Conservation (phyloP, 768 basidiomycete species). For the Hygrocybe coccinea region DNA sequence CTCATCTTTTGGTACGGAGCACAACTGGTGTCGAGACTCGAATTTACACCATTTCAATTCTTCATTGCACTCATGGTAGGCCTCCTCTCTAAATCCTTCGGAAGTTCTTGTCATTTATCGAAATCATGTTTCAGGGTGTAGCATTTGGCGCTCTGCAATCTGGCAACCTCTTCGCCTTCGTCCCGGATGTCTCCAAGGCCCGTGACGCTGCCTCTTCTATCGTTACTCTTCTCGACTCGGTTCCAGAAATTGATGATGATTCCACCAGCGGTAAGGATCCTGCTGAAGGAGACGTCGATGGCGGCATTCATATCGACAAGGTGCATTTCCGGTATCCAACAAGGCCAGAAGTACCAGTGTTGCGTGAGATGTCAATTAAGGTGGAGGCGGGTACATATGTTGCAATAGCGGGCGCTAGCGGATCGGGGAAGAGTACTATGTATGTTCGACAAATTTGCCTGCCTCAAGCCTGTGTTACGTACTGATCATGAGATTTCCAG, state of each 20-base stretch:
- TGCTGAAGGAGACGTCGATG: constrained; percentile 40
- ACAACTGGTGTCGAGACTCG: constrained; percentile 48
- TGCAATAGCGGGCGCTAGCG: constrained; percentile 79
- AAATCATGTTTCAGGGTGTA: constrained; percentile 45
- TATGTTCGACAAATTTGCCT: constrained; percentile 30
- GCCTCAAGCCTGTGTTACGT: background rate
- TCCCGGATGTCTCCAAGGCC: constrained; percentile 85
- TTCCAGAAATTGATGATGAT: constrained; percentile 77
- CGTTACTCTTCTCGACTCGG: constrained; percentile 68
- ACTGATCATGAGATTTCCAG: background rate
- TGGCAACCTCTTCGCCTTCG: constrained; percentile 77
- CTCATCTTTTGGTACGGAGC: constrained; percentile 80
- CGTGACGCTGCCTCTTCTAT: constrained; percentile 72
- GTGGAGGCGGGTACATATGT: constrained; percentile 76
- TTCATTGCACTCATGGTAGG: constrained; percentile 80
- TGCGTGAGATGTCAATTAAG: constrained; percentile 68
- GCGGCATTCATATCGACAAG: constrained; percentile 71
- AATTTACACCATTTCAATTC: constrained; percentile 60
- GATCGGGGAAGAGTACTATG: constrained; percentile 82
- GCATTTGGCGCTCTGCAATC: constrained; percentile 83
- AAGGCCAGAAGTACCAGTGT: constrained; percentile 74
- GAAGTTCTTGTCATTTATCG: too few species aligned
- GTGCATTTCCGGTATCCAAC: constrained; percentile 90
- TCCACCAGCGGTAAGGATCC: constrained; percentile 56
- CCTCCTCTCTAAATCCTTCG: too few species aligned